phyloP scores from a whole-genome alignment of 306 rosid genomes.

The Lupinus albus region DNA sequence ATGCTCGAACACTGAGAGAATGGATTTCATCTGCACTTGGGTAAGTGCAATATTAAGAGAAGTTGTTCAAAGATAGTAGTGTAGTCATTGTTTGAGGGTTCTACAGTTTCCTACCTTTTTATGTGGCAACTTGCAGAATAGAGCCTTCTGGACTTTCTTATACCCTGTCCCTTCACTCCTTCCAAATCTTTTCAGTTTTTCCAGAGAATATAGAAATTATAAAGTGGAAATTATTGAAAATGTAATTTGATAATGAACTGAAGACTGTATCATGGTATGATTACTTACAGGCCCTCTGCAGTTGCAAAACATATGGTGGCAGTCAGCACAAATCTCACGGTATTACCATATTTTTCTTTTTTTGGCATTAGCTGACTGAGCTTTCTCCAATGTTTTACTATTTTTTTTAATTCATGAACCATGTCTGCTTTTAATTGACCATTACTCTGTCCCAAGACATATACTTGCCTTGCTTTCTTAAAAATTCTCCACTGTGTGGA shows the following conservation, averaged over 20 bases:
- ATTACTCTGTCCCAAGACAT: background rate
- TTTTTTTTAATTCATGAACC: background rate
- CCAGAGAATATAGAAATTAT: conserved; percentile 1
- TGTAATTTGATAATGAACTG: conserved; percentile 27
- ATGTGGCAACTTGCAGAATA: background rate
- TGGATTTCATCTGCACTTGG: conserved; percentile 84
- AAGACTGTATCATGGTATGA: conserved; percentile 12
- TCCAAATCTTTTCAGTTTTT: conserved; percentile 1
- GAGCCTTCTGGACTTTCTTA: background rate
- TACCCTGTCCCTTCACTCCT: background rate
- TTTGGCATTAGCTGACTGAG: conserved; percentile 21
- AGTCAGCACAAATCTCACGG: conserved; percentile 82
- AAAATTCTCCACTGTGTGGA: background rate
- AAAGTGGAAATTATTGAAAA: background rate
- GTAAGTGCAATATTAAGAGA: conserved; percentile 47
- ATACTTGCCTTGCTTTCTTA: background rate
- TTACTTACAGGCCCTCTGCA: conserved; percentile 68
- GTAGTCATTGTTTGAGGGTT: conserved; percentile 22
- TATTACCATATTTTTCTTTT: conserved; percentile 33
- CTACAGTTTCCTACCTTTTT: conserved; percentile 13
- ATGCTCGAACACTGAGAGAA: conserved; percentile 84
- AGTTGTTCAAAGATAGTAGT: conserved; percentile 1
- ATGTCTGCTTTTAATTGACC: background rate
- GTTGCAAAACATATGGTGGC: conserved; percentile 91
- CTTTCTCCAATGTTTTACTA: background rate